Base-by-base conservation (phyloP, 441 rosid species). In the Hura crepitans region DNA sequence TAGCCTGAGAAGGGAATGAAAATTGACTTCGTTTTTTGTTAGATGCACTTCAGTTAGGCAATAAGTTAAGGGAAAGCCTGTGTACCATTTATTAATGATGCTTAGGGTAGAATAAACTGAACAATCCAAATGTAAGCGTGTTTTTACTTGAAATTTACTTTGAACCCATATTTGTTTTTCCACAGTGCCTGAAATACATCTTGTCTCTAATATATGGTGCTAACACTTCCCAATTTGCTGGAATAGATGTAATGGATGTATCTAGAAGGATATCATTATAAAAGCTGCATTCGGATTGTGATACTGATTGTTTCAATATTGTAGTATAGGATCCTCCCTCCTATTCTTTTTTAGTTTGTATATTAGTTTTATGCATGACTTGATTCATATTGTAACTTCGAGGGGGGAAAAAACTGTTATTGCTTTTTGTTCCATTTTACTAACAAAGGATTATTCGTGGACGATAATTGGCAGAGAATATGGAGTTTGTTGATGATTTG, bases 401-500 rank as follows among this genome's bases (percentile, higher is more conserved):
- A 18, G 33, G 57, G 58, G 58, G 35, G 31, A 39, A 14, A 27
- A 33, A 15, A 17, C 18, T 53, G 37, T 51, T 7, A 22, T 23
- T 28, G 11, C 22, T 31, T 64, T 64, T 14, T 37, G 43, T 56
- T 50, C 67, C 28, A 42, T 62, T 70, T 64, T 25, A 55, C 31
- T 23, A 17, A 47, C 18, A 22, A 59, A 45, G 33, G 17, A 43
- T 46, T 74, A 20, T 51, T 66, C 14, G 62, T 72, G 37, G 56
- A 54, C 17, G 37, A 55, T 82, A 63, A 62, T 75, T 79, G 74
- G 58, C 89, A 95, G 99, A 85, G 82, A 92, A 95, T 78, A 74
- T 95, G 87, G 99, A 92, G 83, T 87, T 95, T 78, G 93, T 92
- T 75, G 97, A 95, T 73, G 98, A 95, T 83, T 81, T 87, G 45